Conservation (phyloP, 305 asterid species). For the Solanum hybrid region DNA sequence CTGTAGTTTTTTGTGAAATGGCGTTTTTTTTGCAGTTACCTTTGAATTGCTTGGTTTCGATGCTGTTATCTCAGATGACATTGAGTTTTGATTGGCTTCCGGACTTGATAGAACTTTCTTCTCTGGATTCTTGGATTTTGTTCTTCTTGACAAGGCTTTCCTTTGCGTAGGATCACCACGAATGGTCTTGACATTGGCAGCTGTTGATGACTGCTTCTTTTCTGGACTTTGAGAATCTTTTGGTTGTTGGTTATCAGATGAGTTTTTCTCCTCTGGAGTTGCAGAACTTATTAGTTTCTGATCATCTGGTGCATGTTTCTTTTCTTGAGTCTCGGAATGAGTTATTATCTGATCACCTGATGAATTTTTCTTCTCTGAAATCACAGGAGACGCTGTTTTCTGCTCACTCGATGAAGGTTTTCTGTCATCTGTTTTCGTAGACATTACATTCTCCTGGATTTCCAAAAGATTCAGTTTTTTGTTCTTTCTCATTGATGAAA, state of each 20-base stretch:
- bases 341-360: neutral
- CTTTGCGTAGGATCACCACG: neutral
- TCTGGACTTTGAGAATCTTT: neutral
- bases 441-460: conserved; percentile 15
- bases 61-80: conserved; percentile 6
- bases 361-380: conserved; percentile 12
- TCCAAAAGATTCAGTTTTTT: conserved; percentile 20
- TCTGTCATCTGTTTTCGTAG: conserved; percentile 2
- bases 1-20: conserved; percentile 20
- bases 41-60: conserved; percentile 13
- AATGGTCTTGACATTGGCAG: neutral
- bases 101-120: conserved; percentile 19
- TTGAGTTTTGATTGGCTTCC: conserved; percentile 6
- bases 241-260: neutral
- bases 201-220: conserved; percentile 1
- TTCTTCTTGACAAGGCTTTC: conserved; percentile 15
- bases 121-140: conserved; percentile 42
- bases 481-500: neutral
- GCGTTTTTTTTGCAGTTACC: conserved; percentile 20
- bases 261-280: neutral
- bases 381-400: conserved; percentile 3
- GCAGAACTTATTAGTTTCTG: neutral
- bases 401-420: conserved; percentile 21
- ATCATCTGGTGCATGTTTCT: neutral
- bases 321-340: neutral